These are phyloP conservation scores for Umbelopsis vinacea DNA, from an alignment of 192 early-diverging fungal genomes.

Conservation along the genomic window DNA sequence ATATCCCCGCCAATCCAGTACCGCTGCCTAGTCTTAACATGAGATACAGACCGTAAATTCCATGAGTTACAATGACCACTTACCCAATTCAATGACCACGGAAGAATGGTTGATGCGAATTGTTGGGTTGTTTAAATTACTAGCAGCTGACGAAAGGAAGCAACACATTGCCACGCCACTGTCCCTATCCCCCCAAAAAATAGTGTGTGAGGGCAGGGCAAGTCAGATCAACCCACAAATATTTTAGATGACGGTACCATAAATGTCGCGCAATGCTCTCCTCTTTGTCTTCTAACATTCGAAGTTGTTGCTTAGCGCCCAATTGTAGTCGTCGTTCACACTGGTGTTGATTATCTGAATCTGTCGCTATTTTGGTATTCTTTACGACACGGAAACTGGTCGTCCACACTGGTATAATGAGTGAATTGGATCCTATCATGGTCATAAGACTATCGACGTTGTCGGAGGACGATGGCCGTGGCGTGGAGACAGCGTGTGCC, in stretches of 20 bases:
- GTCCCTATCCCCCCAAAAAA: conserved; percentile 25
- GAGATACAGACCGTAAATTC: not conserved
- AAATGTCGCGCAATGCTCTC: conserved; percentile 41
- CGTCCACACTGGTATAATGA: conserved; percentile 28
- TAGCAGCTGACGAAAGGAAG: not conserved
- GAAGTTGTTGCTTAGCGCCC: not conserved
- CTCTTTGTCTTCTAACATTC: conserved; percentile 35
- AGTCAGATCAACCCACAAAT: not conserved
- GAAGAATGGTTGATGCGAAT: not conserved
- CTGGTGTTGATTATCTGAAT: conserved; percentile 24
- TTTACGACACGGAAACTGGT: conserved; percentile 1
- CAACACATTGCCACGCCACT: conserved; percentile 39
- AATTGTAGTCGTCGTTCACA: conserved; percentile 23
- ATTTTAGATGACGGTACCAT: conserved; percentile 22
- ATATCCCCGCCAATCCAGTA: conserved; percentile 38
- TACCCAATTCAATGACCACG: conserved; percentile 34
- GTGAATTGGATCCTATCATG: conserved; percentile 3
- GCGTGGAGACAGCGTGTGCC: not conserved
- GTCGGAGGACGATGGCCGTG: not conserved
- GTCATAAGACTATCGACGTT: conserved; percentile 3
- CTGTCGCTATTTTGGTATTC: not conserved
- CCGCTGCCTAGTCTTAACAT: conserved; percentile 27
- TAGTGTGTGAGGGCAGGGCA: not conserved
- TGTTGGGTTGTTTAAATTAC: not conserved
- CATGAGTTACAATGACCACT: no score